Evolutionary conservation across 768 basidiomycete genomes (phyloP).

Genomic region (Hericium rajendrae): DNA sequence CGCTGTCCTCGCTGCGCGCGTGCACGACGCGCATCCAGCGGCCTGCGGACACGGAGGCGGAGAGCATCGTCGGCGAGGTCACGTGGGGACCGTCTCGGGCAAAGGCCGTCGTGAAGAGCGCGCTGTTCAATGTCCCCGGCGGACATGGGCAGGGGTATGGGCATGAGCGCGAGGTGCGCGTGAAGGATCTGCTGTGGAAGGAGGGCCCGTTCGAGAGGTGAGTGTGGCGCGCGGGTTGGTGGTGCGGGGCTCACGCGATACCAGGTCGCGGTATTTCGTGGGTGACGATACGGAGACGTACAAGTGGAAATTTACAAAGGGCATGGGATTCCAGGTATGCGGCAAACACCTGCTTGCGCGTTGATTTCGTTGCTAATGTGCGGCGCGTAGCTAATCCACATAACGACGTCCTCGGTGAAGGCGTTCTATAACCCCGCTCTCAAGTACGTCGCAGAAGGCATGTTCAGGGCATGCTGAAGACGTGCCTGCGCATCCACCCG

Average conservation of each 20-base stretch:
- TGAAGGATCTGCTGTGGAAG: constrained; percentile 13
- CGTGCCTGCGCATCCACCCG: constrained; percentile 38
- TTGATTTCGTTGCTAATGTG: neutral
- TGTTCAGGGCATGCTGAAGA: constrained; percentile 40
- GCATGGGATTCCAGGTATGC: constrained; percentile 10
- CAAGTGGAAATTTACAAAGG: constrained; percentile 12
- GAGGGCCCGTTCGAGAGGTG: constrained; percentile 10
- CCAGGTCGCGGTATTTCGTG: constrained; percentile 12
- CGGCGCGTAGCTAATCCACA: constrained; percentile 8
- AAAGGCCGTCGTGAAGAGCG: constrained; percentile 18
- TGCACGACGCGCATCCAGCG: constrained; percentile 33
- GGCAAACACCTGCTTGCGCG: neutral
- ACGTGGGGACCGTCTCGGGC: constrained; percentile 33
- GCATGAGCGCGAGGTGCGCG: constrained; percentile 5
- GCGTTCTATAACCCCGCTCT: constrained; percentile 12
- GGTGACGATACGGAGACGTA: constrained; percentile 14
- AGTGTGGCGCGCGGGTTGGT: neutral
- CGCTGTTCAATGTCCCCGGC: constrained; percentile 8
- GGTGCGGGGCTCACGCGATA: neutral
- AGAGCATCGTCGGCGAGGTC: constrained; percentile 37
- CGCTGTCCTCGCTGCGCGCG: constrained; percentile 22
- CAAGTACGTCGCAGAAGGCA: constrained; percentile 29
- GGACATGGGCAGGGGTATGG: neutral
- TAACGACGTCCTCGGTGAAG: constrained; percentile 8
- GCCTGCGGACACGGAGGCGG: constrained; percentile 20